Base-by-base conservation (phyloP, 2,329 filamentous ascomycete genomes). In the Fusarium newnesense region DNA sequence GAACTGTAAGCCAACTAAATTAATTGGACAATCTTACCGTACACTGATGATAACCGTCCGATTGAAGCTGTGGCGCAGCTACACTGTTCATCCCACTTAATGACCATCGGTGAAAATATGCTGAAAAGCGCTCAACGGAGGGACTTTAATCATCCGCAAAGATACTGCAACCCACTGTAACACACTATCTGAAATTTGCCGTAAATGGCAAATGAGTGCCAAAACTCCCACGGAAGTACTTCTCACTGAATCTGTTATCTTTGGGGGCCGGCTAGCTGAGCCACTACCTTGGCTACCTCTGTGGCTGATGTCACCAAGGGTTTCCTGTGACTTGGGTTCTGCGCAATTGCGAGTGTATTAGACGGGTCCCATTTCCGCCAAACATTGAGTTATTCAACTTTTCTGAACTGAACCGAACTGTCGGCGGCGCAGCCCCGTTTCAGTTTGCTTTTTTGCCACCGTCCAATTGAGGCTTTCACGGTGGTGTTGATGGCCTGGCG, bases 381-480 rank as follows among this genome's bases (percentile, higher is more conserved):
- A 39, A 52, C 30, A 18, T 28, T 24, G 30, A 53, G 36, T 67
- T 67, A 18, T 60, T 70, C 60, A 46, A 70, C 32, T 53, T 70
- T 7, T 24, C n/a, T 19, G 28, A 40, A 46, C 15, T 34, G 54
- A 5, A 21, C n/a, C 16, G 28, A 40, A 46, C 15, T 34, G 54
- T 24, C 53, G 16, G 36, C 65, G 59, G 67, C 49, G 59, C 67
- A 70, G 37, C 60, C 34, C 43, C 32, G 53, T 67, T 60, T 70
- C 67, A 61, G 30, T 42, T 39, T 15, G 26, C 21, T 40, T 54
- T 56, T 43, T 66, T 24, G 50, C 56, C 65, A 73, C 60, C 32
- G 19, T 73, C 67, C 66, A 71, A 68, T 73, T 42, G 47, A 60
- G 40, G 32, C 26, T 13, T 63, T 73, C 26, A 52, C 30, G 69